phyloP scores from a whole-genome alignment of 2,329 filamentous ascomycete genomes.

The Verticillium klebahnii region DNA sequence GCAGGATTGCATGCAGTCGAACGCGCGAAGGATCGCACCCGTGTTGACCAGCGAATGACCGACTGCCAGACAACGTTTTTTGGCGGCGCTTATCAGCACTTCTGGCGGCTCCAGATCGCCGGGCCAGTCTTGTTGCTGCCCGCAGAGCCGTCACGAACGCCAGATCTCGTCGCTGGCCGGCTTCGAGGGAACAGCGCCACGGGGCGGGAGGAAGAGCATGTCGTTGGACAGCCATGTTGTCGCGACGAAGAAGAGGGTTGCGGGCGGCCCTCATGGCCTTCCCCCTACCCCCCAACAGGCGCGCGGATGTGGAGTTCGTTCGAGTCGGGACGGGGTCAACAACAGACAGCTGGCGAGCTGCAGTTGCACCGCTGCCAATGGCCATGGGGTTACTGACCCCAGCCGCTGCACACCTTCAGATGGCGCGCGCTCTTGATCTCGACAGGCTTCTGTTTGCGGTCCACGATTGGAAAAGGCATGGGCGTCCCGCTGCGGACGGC shows the following conservation, averaged over 20 bases:
- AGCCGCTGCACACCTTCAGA: neutral
- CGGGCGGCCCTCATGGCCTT: neutral
- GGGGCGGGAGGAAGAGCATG: neutral
- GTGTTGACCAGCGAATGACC: neutral
- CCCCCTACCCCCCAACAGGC: neutral
- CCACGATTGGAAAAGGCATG: neutral
- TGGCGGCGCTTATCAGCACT: neutral
- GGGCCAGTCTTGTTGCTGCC: neutral
- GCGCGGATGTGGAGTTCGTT: neutral
- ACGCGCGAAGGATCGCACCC: neutral
- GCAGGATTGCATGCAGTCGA: neutral
- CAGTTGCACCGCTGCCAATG: neutral
- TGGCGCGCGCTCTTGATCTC: slow-evolving; percentile 1
- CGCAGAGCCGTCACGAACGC: neutral
- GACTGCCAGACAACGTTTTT: neutral
- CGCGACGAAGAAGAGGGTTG: neutral
- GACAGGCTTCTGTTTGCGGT: neutral
- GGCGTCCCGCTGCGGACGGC: neutral
- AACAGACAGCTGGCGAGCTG: neutral
- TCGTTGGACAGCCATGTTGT: neutral
- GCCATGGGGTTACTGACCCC: neutral
- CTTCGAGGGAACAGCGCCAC: neutral
- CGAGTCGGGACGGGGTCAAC: neutral
- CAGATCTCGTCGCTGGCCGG: neutral
- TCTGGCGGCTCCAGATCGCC: neutral